These are phyloP conservation scores for Cladosporium sp. DNA, from an alignment of 2,329 filamentous ascomycete genomes.

Conservation along the genomic window DNA sequence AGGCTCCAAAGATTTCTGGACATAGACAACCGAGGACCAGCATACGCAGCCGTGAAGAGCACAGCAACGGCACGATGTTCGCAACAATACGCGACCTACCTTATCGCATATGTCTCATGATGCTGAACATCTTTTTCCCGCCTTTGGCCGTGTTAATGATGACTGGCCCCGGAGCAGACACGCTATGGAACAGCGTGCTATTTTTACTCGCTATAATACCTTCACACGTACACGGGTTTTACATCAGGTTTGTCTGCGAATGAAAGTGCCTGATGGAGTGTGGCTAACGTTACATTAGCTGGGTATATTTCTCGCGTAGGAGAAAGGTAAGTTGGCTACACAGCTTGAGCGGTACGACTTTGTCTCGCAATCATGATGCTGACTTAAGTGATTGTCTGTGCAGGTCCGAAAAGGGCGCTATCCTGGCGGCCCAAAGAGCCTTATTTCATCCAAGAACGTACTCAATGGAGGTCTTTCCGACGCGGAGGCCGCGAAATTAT, in stretches of 20 bases:
- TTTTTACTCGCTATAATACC: slow-evolving; percentile 40
- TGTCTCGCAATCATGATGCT: not conserved
- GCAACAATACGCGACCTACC: slow-evolving; percentile 18
- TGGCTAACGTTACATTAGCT: slow-evolving; percentile 15
- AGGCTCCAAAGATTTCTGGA: no score
- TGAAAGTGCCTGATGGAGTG: no score
- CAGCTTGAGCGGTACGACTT: no score
- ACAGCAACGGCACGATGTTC: not conserved
- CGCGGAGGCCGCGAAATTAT: slow-evolving; percentile 29
- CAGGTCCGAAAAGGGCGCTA: slow-evolving; percentile 35
- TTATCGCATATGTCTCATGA: slow-evolving; percentile 33
- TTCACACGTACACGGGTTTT: slow-evolving; percentile 40
- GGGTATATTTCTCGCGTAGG: slow-evolving; percentile 37
- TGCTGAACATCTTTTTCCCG: slow-evolving; percentile 40
- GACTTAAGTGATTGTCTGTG: not conserved
- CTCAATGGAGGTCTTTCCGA: slow-evolving; percentile 35
- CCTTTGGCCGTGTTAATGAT: slow-evolving; percentile 36
- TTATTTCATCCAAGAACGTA: slow-evolving; percentile 35
- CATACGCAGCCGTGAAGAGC: no score
- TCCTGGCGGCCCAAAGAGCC: slow-evolving; percentile 32
- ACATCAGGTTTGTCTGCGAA: slow-evolving; percentile 24
- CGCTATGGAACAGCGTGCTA: slow-evolving; percentile 35
- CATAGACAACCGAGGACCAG: no score
- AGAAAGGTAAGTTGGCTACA: slow-evolving; percentile 24
- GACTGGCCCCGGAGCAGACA: slow-evolving; percentile 33